phyloP scores from a whole-genome alignment of 1,284 basidiomycete species.

The Ceratobasidium sp. region DNA sequence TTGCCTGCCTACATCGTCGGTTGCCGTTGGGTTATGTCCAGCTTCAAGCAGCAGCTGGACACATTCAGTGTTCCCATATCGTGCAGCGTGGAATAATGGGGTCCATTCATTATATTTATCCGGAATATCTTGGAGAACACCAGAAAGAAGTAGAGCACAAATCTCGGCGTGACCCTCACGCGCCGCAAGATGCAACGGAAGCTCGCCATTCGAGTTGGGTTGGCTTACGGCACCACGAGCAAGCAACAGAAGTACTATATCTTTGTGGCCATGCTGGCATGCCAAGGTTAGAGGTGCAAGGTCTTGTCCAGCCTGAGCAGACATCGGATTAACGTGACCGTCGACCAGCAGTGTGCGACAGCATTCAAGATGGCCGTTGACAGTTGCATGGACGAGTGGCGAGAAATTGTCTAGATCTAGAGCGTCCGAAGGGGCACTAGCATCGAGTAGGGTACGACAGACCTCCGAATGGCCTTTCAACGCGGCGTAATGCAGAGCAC shows the following conservation, averaged over 20 bases:
- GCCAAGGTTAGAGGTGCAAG: conserved; percentile 92
- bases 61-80: conserved; percentile 86
- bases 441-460: conserved; percentile 82
- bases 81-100: conserved; percentile 95
- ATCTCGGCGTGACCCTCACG: conserved; percentile 91
- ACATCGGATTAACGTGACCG: conserved; percentile 66
- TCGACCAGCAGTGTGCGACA: conserved; percentile 83
- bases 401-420: conserved; percentile 96
- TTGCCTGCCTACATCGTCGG: conserved; percentile 89
- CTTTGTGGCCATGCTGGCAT: conserved; percentile 89
- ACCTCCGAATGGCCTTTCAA: conserved; percentile 90
- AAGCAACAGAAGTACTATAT: conserved; percentile 85
- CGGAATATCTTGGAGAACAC: conserved; percentile 87
- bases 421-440: conserved; percentile 74
- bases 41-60: conserved; percentile 84
- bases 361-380: conserved; percentile 87
- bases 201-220: conserved; percentile 95
- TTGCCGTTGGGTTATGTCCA: conserved; percentile 79
- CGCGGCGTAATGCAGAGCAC: conserved; percentile 95
- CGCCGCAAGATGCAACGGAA: conserved; percentile 98
- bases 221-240: conserved; percentile 83
- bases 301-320: conserved; percentile 71
- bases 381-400: conserved; percentile 92
- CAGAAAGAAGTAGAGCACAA: conserved; percentile 81
- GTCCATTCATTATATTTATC: conserved; percentile 99